Evolutionary conservation across 2,329 filamentous ascomycete species (phyloP).

Genomic region (Ophiostoma australiae): DNA sequence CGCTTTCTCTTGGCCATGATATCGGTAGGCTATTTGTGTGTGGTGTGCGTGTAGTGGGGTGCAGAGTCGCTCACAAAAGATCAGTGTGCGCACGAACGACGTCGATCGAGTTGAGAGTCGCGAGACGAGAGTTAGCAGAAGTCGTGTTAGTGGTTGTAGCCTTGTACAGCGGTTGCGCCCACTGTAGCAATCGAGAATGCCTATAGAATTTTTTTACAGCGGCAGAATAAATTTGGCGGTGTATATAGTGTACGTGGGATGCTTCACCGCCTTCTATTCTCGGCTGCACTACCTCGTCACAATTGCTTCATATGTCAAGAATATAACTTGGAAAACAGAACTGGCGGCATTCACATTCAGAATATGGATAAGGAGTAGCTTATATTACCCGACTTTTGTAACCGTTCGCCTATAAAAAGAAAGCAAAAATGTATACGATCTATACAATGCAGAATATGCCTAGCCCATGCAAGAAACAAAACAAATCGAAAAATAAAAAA

Average conservation of each 20-base stretch:
- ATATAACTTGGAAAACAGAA: too few species aligned
- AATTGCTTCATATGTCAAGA: neutral
- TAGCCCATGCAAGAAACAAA: conserved; percentile 6
- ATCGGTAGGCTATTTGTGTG: neutral
- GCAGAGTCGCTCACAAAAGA: neutral
- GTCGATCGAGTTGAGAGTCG: neutral
- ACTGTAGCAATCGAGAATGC: neutral
- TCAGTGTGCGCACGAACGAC: neutral
- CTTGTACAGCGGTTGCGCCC: neutral
- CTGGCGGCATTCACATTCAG: too few species aligned
- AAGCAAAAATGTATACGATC: conserved; percentile 3
- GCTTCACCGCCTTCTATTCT: conserved; percentile 12
- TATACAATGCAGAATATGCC: conserved; percentile 14
- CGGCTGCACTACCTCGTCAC: too few species aligned
- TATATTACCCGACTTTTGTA: conserved; percentile 3
- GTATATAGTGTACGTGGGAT: neutral
- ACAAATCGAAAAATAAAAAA: neutral
- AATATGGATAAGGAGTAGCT: neutral
- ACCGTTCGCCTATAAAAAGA: conserved; percentile 6
- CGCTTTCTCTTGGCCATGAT: conserved; percentile 28
- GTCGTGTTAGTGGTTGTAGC: neutral
- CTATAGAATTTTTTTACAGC: conserved; percentile 17
- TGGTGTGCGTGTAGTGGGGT: neutral
- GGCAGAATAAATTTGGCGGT: conserved; percentile 22
- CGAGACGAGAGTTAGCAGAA: neutral